Percentiles rank a stretch among this genome's conserved stretches.
Conservation (phyloP, 495 filamentous ascomycete genomes). For the Annulohypoxylon moriforme region DNA sequence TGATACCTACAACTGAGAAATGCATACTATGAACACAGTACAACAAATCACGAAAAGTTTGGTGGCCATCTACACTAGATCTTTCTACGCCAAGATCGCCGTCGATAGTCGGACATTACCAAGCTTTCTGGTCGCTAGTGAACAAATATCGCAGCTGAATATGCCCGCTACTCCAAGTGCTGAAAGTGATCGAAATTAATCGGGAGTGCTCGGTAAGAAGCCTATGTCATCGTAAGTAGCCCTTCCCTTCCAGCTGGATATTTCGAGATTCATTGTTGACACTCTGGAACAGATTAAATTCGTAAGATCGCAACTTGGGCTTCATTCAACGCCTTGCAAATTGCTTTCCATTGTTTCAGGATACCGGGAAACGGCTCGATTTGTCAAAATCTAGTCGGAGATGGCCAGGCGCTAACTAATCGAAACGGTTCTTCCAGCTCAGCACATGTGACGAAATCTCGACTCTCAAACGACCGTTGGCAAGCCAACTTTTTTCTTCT, state of each 20-base stretch:
- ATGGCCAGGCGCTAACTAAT: conserved; percentile 15
- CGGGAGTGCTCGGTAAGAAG: neutral
- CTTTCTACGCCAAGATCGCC: neutral
- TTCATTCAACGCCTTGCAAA: neutral
- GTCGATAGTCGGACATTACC: conserved; percentile 3
- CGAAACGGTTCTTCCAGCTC: conserved; percentile 21
- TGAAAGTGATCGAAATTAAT: neutral
- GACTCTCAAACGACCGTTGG: conserved; percentile 20
- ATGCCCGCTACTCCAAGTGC: neutral
- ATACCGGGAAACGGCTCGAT: conserved; percentile 3
- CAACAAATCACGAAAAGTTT: neutral
- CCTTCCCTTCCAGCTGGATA: neutral
- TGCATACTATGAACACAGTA: neutral
- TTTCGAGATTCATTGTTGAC: neutral
- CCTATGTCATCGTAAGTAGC: neutral
- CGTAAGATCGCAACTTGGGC: neutral
- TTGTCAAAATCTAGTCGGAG: conserved; percentile 8
- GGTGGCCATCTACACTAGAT: neutral
- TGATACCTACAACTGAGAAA: neutral
- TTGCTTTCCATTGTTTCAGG: conserved; percentile 10
- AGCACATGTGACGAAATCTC: conserved; percentile 33
- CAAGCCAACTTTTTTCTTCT: conserved; percentile 13
- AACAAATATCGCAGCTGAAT: neutral
- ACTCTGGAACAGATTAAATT: neutral
- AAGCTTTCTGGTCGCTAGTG: neutral